Evolutionary conservation across 2,329 filamentous ascomycete genomes (phyloP).

Genomic region (Xylariaceae sp.): DNA sequence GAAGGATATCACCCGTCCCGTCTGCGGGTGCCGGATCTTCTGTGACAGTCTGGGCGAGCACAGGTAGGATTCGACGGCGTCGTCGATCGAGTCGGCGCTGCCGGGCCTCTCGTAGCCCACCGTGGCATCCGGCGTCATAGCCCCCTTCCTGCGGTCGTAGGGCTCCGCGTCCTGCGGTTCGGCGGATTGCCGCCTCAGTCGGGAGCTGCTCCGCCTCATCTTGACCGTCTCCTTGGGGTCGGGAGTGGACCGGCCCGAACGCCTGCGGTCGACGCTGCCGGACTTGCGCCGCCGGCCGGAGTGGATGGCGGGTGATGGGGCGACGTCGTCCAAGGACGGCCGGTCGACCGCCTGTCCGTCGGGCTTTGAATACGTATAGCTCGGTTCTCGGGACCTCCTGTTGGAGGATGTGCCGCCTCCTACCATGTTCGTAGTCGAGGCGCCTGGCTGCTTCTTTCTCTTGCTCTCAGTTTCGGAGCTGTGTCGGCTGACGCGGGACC

Average conservation of each 20-base stretch:
- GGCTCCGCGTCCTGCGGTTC: constrained; percentile 28
- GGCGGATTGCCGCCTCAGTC: constrained; percentile 50
- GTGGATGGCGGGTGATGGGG: constrained; percentile 61
- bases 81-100: constrained; percentile 80
- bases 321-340: constrained; percentile 50
- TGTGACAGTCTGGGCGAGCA: constrained; percentile 78
- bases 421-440: constrained; percentile 22
- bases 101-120: constrained; percentile 63
- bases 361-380: constrained; percentile 16
- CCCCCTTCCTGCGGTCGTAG: constrained; percentile 18
- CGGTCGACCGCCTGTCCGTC: constrained; percentile 16
- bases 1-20: constrained; percentile 83
- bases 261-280: constrained; percentile 36
- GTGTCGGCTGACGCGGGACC: too few species aligned
- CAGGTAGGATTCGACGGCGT: constrained; percentile 79
- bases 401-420: constrained; percentile 5
- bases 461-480: constrained; percentile 15
- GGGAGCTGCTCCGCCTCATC: constrained; percentile 49
- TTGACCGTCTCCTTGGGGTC: constrained; percentile 37
- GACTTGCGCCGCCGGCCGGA: constrained; percentile 49
- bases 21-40: constrained; percentile 78
- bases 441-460: constrained; percentile 21
- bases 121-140: constrained; percentile 30
- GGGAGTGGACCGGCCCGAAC: constrained; percentile 42
- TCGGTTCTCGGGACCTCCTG: constrained; percentile 15